Conservation (phyloP, 176 grass and related monocot species). For the Rhynchospora tenuis region DNA sequence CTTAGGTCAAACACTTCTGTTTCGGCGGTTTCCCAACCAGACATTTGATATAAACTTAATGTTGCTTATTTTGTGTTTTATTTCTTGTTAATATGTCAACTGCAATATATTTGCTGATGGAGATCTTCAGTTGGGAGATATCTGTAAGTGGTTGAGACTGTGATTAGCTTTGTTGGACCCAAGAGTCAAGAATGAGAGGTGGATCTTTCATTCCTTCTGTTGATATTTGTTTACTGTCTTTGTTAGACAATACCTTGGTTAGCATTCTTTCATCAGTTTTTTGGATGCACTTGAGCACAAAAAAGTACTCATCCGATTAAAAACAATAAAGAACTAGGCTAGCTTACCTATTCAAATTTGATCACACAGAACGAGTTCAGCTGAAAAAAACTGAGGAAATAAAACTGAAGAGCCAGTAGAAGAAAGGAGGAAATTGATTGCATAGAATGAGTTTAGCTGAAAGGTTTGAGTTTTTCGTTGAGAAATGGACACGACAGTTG, state of each 20-base stretch:
- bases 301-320: no score
- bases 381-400: no score
- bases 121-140: background rate
- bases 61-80: background rate
- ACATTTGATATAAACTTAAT: background rate
- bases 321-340: no score
- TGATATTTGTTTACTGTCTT: background rate
- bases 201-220: background rate
- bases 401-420: no score
- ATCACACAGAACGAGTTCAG: no score
- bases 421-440: no score
- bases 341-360: no score
- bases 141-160: background rate
- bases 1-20: background rate
- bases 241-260: background rate
- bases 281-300: background rate
- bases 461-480: no score
- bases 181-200: background rate
- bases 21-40: background rate
- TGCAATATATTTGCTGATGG: background rate
- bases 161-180: background rate
- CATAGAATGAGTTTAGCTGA: no score
- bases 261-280: background rate
- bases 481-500: no score
- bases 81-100: background rate